These are phyloP conservation scores for Nicotiana tabacum DNA, from an alignment of 257 asterid species.

Conservation along the genomic window DNA sequence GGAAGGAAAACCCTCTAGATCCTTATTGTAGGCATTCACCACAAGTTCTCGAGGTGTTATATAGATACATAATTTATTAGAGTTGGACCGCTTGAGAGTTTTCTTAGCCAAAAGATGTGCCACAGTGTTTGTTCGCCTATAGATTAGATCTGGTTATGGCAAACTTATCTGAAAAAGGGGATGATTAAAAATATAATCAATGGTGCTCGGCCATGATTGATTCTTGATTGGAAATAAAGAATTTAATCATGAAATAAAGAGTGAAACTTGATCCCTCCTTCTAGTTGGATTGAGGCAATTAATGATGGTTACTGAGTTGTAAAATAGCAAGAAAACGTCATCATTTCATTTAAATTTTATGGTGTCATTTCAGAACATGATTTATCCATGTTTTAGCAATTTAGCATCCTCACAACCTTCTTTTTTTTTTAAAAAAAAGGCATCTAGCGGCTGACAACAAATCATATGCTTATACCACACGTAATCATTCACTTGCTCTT, in stretches of 20 bases:
- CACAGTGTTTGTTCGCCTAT: no score
- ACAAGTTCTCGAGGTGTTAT: no score
- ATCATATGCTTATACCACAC: no score
- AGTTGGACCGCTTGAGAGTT: no score
- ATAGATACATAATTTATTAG: no score
- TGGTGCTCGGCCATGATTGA: neutral
- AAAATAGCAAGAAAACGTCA: neutral
- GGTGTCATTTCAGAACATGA: conserved; percentile 2
- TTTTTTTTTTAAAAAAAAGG: no score
- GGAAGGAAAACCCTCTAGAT: no score
- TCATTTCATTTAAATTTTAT: neutral
- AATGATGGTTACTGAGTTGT: neutral
- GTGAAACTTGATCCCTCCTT: neutral
- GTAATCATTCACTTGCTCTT: no score
- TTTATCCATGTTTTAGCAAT: neutral
- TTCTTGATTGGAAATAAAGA: neutral
- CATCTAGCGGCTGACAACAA: no score
- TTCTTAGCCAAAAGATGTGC: no score
- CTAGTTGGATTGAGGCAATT: neutral
- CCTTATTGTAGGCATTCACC: no score
- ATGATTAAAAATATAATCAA: neutral
- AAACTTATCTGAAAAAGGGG: neutral
- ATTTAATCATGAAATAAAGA: neutral
- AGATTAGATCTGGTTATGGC: neutral
- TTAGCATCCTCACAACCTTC: no score